A percentile compares a stretch with the other conserved stretches of the same genome.
These are phyloP conservation scores for Fragosphaeria purpurea DNA, from an alignment of 2,329 filamentous ascomycete genomes.

Conservation along the genomic window DNA sequence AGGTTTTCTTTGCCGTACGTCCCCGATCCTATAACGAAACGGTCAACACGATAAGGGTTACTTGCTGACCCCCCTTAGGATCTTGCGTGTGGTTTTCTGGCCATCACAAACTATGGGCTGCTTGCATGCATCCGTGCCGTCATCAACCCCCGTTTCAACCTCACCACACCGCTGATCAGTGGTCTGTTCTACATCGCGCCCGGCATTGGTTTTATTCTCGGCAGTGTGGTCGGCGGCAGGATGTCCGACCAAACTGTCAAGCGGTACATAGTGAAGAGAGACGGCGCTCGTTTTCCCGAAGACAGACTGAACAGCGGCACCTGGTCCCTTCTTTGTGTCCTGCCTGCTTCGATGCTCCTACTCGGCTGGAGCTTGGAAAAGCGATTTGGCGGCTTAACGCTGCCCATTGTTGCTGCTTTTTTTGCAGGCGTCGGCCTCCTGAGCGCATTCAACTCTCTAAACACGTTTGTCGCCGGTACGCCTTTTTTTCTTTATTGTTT, in stretches of 20 bases:
- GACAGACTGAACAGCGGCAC: conserved; percentile 54
- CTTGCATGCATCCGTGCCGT: conserved; percentile 61
- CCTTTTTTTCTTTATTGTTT: no score
- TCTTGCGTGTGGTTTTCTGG: conserved; percentile 40
- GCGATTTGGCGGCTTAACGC: conserved; percentile 39
- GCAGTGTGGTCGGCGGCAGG: conserved; percentile 61
- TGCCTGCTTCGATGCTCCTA: conserved; percentile 54
- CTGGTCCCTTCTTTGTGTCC: conserved; percentile 44
- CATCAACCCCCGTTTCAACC: conserved; percentile 62
- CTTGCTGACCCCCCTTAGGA: conserved; percentile 3
- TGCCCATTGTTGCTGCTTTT: conserved; percentile 66
- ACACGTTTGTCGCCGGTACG: conserved; percentile 41
- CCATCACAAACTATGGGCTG: conserved; percentile 59
- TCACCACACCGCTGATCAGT: conserved; percentile 55
- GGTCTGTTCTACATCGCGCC: conserved; percentile 68
- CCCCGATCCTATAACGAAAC: not conserved
- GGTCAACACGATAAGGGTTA: not conserved
- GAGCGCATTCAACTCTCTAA: conserved; percentile 65
- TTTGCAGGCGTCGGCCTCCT: conserved; percentile 64
- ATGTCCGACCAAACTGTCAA: conserved; percentile 60
- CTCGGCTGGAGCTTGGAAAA: conserved; percentile 46
- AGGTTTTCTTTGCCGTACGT: conserved; percentile 2
- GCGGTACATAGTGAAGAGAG: conserved; percentile 49
- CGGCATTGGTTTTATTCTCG: conserved; percentile 57
- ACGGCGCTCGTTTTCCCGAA: conserved; percentile 53